Evolutionary conservation across 2,329 filamentous ascomycete species (phyloP).

Genomic region (Aureobasidium sp.): DNA sequence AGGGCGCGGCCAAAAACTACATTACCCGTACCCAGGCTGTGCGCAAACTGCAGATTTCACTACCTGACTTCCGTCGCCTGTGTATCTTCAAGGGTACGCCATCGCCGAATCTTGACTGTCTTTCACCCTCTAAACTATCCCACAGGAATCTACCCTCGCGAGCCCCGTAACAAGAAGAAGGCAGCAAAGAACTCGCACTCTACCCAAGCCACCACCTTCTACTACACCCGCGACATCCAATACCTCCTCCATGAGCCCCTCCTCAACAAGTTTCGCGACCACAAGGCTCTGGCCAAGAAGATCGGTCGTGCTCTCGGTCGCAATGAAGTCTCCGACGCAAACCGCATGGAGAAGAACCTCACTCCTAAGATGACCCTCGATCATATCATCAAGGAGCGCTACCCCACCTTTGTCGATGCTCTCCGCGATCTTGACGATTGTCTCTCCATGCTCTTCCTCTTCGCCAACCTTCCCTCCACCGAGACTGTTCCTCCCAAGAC

Average conservation of each 20-base stretch:
- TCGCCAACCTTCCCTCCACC: conserved; percentile 90
- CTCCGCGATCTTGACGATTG: conserved; percentile 93
- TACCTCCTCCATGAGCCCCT: conserved; percentile 96
- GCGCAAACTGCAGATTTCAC: conserved; percentile 92
- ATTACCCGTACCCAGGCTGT: conserved; percentile 95
- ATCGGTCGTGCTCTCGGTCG: conserved; percentile 86
- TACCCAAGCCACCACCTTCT: conserved; percentile 70
- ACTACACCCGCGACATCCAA: conserved; percentile 91
- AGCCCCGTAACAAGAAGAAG: conserved; percentile 96
- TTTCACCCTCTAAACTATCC: not conserved
- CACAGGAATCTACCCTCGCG: conserved; percentile 83
- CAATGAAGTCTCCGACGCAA: conserved; percentile 82
- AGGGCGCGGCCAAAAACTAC: conserved; percentile 96
- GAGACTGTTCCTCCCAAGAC: conserved; percentile 87
- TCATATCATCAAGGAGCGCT: conserved; percentile 95
- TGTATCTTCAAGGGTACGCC: conserved; percentile 88
- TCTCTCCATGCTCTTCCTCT: conserved; percentile 92
- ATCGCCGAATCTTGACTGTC: not conserved
- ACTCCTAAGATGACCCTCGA: conserved; percentile 86
- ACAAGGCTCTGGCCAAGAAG: conserved; percentile 96
- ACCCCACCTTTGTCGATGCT: conserved; percentile 93
- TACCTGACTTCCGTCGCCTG: conserved; percentile 93
- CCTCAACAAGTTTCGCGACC: conserved; percentile 88
- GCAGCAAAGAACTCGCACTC: conserved; percentile 73
- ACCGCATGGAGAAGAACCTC: conserved; percentile 82